Evolutionary conservation across 1,139 yeast species (phyloP).

Genomic region (Candida pseudoviswanathii): DNA sequence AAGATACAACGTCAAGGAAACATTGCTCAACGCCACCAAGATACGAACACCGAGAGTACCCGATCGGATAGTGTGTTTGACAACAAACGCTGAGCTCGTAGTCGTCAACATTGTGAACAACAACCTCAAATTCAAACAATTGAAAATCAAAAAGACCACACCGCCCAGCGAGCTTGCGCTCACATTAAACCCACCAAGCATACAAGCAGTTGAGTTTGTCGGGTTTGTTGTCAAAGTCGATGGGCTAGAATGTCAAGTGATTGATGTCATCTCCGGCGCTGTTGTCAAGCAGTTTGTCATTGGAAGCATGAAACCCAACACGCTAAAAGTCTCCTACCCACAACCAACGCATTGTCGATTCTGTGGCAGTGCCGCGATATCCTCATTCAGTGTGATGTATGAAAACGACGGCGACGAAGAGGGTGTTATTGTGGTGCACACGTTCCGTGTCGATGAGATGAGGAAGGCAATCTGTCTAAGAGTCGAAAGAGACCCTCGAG

Average conservation of each 20-base stretch:
- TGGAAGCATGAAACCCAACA: constrained; percentile 61
- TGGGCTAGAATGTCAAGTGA: constrained; percentile 58
- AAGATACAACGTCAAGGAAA: constrained; percentile 17
- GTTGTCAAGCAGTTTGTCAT: constrained; percentile 54
- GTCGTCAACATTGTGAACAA: constrained; percentile 68
- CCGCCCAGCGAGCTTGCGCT: not conserved
- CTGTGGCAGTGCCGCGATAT: constrained; percentile 86
- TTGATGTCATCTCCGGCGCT: constrained; percentile 82
- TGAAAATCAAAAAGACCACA: constrained; percentile 47
- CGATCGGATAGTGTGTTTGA: constrained; percentile 66
- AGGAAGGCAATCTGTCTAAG: constrained; percentile 78
- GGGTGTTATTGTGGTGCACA: constrained; percentile 67
- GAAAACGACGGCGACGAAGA: constrained; percentile 53
- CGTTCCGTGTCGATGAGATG: constrained; percentile 65
- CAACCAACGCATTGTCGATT: constrained; percentile 88
- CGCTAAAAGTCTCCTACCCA: constrained; percentile 72
- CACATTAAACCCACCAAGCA: constrained; percentile 6
- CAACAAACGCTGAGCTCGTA: constrained; percentile 47
- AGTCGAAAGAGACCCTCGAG: constrained; percentile 91
- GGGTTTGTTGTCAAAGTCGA: constrained; percentile 69
- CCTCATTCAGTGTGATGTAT: constrained; percentile 70
- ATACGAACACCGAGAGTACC: constrained; percentile 72
- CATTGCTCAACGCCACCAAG: constrained; percentile 50
- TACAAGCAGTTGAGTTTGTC: constrained; percentile 53
- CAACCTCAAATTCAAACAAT: constrained; percentile 60